Percentiles rank a stretch among this genome's conserved stretches.
phyloP scores from a whole-genome alignment of 2,329 filamentous ascomycete species.

The Simplicillium sp. region DNA sequence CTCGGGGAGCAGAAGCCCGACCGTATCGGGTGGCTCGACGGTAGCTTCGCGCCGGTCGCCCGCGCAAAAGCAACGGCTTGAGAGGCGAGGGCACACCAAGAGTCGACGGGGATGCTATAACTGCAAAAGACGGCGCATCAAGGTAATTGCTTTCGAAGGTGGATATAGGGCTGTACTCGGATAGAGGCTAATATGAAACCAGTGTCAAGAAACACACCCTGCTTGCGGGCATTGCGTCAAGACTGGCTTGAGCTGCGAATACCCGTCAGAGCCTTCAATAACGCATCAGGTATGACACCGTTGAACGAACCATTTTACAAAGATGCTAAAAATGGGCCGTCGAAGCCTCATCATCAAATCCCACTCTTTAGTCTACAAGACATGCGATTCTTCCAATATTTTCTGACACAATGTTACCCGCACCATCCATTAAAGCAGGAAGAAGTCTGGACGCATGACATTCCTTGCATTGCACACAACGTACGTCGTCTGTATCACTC shows the following conservation, averaged over 20 bases:
- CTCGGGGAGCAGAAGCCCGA: constrained; percentile 14
- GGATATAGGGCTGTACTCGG: not conserved
- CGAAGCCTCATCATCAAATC: constrained; percentile 45
- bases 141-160: constrained; percentile 26
- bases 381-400: constrained; percentile 63
- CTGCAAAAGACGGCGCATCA: constrained; percentile 58
- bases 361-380: constrained; percentile 51
- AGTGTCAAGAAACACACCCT: constrained; percentile 59
- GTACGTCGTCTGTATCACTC: constrained; percentile 28
- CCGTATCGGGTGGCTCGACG: too few species aligned
- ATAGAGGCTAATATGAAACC: constrained; percentile 7
- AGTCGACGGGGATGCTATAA: constrained; percentile 57
- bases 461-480: constrained; percentile 58
- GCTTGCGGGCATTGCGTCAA: constrained; percentile 55
- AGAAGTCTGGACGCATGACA: constrained; percentile 55
- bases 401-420: constrained; percentile 51
- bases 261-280: constrained; percentile 42
- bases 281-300: constrained; percentile 35
- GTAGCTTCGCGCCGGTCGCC: constrained; percentile 7
- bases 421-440: constrained; percentile 57
- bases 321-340: constrained; percentile 3
- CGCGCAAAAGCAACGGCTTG: constrained; percentile 29
- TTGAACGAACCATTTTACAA: not conserved
- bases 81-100: constrained; percentile 56
- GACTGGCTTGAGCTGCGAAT: constrained; percentile 53